These are phyloP conservation scores for Salinomyces thailandicus DNA, from an alignment of 2,329 filamentous ascomycete species.

Conservation along the genomic window DNA sequence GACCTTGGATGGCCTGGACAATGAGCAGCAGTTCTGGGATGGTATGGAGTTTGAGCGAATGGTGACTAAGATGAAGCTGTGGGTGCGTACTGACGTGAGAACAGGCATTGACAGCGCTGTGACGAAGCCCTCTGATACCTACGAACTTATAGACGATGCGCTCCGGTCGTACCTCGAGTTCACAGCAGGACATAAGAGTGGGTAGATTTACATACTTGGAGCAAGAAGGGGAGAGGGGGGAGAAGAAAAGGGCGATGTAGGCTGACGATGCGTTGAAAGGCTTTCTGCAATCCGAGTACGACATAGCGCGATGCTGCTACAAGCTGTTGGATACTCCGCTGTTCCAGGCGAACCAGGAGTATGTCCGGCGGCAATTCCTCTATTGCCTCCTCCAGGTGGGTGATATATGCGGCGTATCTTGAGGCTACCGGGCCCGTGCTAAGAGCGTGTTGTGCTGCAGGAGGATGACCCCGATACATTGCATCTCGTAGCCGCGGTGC, in stretches of 20 bases:
- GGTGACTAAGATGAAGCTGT: no score
- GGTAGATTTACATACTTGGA: neutral
- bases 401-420: no score
- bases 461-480: slow-evolving; percentile 77
- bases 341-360: slow-evolving; percentile 65
- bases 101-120: slow-evolving; percentile 59
- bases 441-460: slow-evolving; percentile 37
- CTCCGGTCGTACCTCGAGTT: slow-evolving; percentile 76
- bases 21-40: slow-evolving; percentile 81
- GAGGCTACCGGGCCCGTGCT: neutral
- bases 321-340: slow-evolving; percentile 65
- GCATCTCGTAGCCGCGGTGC: slow-evolving; percentile 69
- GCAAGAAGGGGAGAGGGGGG: no score
- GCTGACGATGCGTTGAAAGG: slow-evolving; percentile 43
- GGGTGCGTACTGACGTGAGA: neutral
- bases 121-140: slow-evolving; percentile 46
- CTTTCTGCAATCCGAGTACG: slow-evolving; percentile 65
- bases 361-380: slow-evolving; percentile 86
- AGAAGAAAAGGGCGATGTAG: slow-evolving; percentile 1
- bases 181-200: slow-evolving; percentile 39
- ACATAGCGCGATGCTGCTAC: slow-evolving; percentile 69
- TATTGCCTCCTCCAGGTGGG: slow-evolving; percentile 67
- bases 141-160: slow-evolving; percentile 69
- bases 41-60: slow-evolving; percentile 45
- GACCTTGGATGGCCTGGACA: slow-evolving; percentile 58